Evolutionary conservation across 2,329 filamentous ascomycete genomes (phyloP), one percentile per base, ranked within the genome.

Genomic region (Acrodontium crateriforme): DNA sequence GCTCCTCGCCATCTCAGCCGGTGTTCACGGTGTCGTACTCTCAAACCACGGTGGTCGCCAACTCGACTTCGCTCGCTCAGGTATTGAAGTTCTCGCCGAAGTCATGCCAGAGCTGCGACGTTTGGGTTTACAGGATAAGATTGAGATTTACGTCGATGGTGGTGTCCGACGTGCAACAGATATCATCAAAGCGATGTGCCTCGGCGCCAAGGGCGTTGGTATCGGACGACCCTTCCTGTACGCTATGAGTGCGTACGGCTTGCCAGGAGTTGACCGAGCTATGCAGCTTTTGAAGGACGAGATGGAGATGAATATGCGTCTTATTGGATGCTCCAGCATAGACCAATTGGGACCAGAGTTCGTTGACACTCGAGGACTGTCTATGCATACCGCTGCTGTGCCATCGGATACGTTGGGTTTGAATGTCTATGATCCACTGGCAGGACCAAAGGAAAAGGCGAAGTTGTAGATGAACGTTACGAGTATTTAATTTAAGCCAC

Each of bases 261-360:
- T 82, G 34, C 66, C 76, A 2, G 89, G 89, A 38, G 87, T 95
- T 12, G 81, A 91, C 49, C 71, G 82, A 18, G 89, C 89, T 17
- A 93, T 95, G 78, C 78, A 84, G 37, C 32, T 55, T 32, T 33
- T 54, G 27, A 53, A 50, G 60, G 89, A 95, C 48, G 89, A 98
- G 67, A 81, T 98, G 71, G 84, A 91, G 62, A 95, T 95, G 87
- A 89, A 87, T 50, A 95, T 98, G 89, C 73, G 89, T 5, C 62
- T 98, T 38, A 83, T 98, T 42, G 89, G 89, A 7, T 80, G 74
- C 34, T 70, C 67, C 12, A 74, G 59, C 35, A 55, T 98, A 17
- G 72, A 74, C 18, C 74, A 98, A 42, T 59, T 98, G 37, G 81
- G 79, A 37, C 78, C 85, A 0, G 74, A 73, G 15, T 59, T 98